Base-by-base conservation (phyloP, 306 rosid genomes). In the Betula pendula region DNA sequence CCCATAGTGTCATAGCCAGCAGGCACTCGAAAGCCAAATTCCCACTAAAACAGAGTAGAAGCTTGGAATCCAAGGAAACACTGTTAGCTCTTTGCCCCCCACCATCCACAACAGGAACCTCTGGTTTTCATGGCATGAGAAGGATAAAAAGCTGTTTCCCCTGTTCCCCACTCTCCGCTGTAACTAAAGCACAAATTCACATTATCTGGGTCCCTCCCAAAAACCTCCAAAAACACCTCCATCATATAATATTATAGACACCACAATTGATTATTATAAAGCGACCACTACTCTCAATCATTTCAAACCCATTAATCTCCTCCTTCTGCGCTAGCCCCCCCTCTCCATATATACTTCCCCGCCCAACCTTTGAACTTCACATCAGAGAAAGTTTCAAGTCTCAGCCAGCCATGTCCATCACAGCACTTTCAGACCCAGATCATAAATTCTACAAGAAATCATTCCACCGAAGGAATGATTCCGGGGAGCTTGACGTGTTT, bases 401-500 rank as follows among this genome's bases (percentile, higher is more conserved):
- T 72, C 8, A 1, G 6, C 1, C 69, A 73, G 83, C 77, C 87
- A 94, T 94, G 97, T 95, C 97, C 70, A 71, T 86, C 70, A 81
- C 92, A 42, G 89, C 90, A 25, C 74, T 85, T 15, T 68, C 93
- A 56, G 85, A 87, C 77, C 80, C 88, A 42, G 92, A 90, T n/a
- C n/a, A n/a, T 25, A 92, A 80, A 59, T 76, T 74, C 11, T 84
- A 84, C 90, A 88, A 89, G 84, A 88, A 88, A 71, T 78, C 90
- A 50, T 86, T 89, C 88, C 96, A 91, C 84, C 73, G 89, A 0
- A 77, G 94, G 74, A 87, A 88, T 51, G 92, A 88, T 33, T 95
- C 99, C 1, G 88, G 85, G 9, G 99, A 95, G 82, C 92, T 92
- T 29, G 93, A 92, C 27, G 98, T 92, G 58, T 95, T 95, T 63